Evolutionary conservation across 2,329 filamentous ascomycete species (phyloP), one percentile per base, ranked within the genome.

Genomic region (Monilinia fructicola): DNA sequence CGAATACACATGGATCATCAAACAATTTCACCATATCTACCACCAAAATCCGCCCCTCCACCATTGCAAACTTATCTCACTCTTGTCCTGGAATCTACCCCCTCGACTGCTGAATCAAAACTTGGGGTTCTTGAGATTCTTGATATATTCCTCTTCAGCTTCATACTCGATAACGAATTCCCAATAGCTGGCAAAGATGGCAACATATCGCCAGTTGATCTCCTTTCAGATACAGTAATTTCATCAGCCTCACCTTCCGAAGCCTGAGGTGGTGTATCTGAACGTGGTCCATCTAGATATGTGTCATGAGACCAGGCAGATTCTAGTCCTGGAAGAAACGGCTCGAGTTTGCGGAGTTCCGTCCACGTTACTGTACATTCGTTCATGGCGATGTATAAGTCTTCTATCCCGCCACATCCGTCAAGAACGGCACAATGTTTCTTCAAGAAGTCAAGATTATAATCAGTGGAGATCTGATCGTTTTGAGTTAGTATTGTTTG

Each of bases 361-460:
- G 67, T 59, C 85, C 85, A 87, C 2, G 83, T 84, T n/a, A 87
- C 77, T 9, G 80, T 82, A 65, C 84, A 81, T 7, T 79, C 73
- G 16, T 79, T 77, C 83, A 86, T 84, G 65, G 84, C 83, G 66
- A 87, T 85, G 71, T 87, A 87, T 18, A 87, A 75, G 26, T 84
- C 85, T 70, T 86, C 83, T 31, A 86, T 82, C 70, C 82, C 84
- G 54, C 84, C 85, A 64, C 79, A 80, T 4, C 78, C 77, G 56
- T 85, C 82, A 59, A 82, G 79, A 3, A 86, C 83, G n/a, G 84
- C 85, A 70, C 85, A 87, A 73, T 86, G 78, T 52, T 78, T 74
- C 35, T 78, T 79, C 35, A 87, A 77, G 65, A 87, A 87, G 10
- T 81, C 79, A 55, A 80, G 74, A 71, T 85, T 80, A 70, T 82